phyloP scores from a whole-genome alignment of 371 early-diverging fungal genomes.

The Mortierella sp. region DNA sequence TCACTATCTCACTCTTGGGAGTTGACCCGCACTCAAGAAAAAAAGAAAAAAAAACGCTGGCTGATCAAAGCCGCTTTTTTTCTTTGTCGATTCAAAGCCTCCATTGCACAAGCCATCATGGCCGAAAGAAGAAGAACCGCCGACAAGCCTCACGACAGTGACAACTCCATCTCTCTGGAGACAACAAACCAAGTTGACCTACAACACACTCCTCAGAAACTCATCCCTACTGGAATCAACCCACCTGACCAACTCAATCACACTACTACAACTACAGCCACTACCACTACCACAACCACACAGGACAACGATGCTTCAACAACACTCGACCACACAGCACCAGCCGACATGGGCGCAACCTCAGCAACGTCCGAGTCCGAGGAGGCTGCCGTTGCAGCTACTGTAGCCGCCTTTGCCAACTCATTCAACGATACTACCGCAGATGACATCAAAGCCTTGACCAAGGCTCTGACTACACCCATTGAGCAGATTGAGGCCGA shows the following conservation, averaged over 20 bases:
- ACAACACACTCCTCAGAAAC: background rate
- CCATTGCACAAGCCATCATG: slow-evolving; percentile 12
- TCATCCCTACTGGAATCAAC: background rate
- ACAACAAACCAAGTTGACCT: background rate
- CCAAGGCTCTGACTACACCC: slow-evolving; percentile 52
- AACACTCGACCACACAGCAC: background rate
- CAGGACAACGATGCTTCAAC: background rate
- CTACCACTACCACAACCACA: background rate
- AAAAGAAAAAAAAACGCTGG: background rate
- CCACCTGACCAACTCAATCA: background rate
- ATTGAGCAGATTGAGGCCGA: slow-evolving; percentile 27
- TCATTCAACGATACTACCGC: slow-evolving; percentile 28
- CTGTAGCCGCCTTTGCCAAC: slow-evolving; percentile 26
- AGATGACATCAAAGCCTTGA: slow-evolving; percentile 49
- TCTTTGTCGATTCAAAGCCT: slow-evolving; percentile 7
- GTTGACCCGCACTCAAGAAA: too few species aligned
- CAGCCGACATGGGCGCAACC: background rate
- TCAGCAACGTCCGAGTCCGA: background rate
- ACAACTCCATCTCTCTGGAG: too few species aligned
- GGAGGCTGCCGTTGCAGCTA: slow-evolving; percentile 19
- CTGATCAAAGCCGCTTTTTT: background rate
- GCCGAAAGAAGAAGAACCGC: background rate
- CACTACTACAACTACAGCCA: background rate
- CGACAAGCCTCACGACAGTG: slow-evolving; percentile 8
- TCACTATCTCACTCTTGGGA: too few species aligned